phyloP scores from a whole-genome alignment of 345 rosid genomes.

The Salix caprea region DNA sequence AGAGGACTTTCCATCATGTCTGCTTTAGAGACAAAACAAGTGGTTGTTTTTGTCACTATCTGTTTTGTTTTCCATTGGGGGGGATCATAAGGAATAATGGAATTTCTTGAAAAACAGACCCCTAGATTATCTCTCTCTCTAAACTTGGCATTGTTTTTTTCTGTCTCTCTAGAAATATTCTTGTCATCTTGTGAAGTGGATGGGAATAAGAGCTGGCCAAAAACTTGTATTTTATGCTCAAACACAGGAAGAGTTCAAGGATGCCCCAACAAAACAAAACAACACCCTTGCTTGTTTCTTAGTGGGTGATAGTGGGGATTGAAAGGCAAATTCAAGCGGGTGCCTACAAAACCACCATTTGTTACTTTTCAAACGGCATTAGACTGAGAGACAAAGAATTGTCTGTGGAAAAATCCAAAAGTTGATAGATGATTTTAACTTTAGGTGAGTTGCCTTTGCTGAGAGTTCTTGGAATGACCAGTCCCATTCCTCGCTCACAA shows the following conservation, averaged over 20 bases:
- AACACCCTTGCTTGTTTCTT: constrained; percentile 41
- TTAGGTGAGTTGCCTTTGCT: constrained; percentile 19
- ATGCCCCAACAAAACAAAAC: constrained; percentile 50
- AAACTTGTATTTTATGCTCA: constrained; percentile 30
- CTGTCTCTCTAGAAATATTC: constrained; percentile 4
- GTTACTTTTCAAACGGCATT: constrained; percentile 21
- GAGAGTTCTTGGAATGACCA: constrained; percentile 13
- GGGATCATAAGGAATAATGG: constrained; percentile 51
- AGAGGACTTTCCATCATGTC: constrained; percentile 36
- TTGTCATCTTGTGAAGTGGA: constrained; percentile 15
- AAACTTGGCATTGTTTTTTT: background rate
- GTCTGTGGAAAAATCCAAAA: constrained; percentile 16
- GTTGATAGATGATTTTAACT: constrained; percentile 15
- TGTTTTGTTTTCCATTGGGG: constrained; percentile 43
- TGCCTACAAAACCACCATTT: constrained; percentile 40
- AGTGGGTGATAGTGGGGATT: constrained; percentile 44
- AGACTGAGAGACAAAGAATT: constrained; percentile 15
- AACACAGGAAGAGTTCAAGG: constrained; percentile 31
- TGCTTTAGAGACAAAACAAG: constrained; percentile 47
- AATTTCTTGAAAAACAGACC: constrained; percentile 51
- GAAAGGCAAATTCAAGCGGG: constrained; percentile 27
- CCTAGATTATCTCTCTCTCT: constrained; percentile 14
- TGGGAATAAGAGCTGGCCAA: constrained; percentile 55
- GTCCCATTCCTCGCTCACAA: background rate
- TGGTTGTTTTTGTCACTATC: constrained; percentile 55